These are phyloP conservation scores for Globisporangium irregulare DNA, from an alignment of 352 stramenopile species.

Conservation along the genomic window DNA sequence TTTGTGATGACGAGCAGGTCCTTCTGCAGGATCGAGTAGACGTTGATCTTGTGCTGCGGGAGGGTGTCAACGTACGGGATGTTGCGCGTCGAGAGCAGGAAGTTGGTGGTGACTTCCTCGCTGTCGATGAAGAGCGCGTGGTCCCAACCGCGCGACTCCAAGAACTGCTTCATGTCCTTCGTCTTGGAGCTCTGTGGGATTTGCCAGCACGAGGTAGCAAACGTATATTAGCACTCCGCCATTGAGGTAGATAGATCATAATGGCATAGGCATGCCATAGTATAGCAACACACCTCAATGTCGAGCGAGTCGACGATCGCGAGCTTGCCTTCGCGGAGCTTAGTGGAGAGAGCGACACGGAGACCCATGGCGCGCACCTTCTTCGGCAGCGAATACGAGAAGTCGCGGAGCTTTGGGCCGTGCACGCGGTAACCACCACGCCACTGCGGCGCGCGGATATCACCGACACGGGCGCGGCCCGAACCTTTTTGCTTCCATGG, in stretches of 20 bases:
- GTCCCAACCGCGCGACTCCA: conserved; percentile 77
- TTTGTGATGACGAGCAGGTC: conserved; percentile 84
- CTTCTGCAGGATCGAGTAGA: conserved; percentile 89
- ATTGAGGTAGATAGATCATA: neutral
- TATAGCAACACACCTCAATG: conserved; percentile 50
- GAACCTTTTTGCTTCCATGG: conserved; percentile 88
- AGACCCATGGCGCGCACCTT: conserved; percentile 87
- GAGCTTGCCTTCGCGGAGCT: conserved; percentile 85
- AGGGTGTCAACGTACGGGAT: conserved; percentile 83
- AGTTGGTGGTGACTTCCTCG: conserved; percentile 70
- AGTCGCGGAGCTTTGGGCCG: conserved; percentile 80
- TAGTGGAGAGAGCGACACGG: conserved; percentile 81
- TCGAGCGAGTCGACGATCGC: conserved; percentile 77
- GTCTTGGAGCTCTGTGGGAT: conserved; percentile 70
- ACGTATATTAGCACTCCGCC: neutral
- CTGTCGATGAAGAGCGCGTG: conserved; percentile 84
- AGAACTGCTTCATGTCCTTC: conserved; percentile 84
- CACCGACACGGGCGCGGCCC: conserved; percentile 81
- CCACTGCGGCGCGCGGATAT: conserved; percentile 84
- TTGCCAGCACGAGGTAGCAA: neutral
- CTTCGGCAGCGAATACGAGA: conserved; percentile 86
- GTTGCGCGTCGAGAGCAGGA: conserved; percentile 81
- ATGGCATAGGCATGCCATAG: neutral
- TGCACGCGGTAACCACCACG: conserved; percentile 83
- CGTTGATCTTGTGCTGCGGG: conserved; percentile 86